Conservation (phyloP, 75 land plant species). For the Gnetum montanum region DNA sequence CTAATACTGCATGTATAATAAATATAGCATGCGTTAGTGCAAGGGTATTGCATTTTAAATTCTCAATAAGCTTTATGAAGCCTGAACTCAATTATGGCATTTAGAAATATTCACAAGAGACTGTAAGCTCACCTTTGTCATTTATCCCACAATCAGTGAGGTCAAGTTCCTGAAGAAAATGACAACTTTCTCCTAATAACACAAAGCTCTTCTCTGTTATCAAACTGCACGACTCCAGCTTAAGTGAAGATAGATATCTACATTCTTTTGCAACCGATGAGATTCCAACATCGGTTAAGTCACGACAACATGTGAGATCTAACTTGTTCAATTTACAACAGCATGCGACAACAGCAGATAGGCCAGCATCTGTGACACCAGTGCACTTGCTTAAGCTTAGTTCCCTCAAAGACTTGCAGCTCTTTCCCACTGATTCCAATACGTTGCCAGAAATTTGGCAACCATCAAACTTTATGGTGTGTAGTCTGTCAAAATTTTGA, state of each 20-base stretch:
- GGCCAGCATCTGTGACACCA: conserved; percentile 84
- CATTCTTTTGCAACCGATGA: conserved; percentile 53
- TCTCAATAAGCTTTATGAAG: background rate
- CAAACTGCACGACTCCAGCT: conserved; percentile 71
- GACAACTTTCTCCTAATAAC: conserved; percentile 57
- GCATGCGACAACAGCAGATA: conserved; percentile 39
- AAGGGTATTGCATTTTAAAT: too few species aligned
- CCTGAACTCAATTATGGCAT: background rate
- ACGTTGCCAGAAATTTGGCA: conserved; percentile 51
- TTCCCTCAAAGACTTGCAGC: conserved; percentile 49
- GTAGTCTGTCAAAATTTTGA: conserved; percentile 29
- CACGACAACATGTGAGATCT: conserved; percentile 92
- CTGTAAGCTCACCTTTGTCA: conserved; percentile 60
- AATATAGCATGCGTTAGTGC: too few species aligned
- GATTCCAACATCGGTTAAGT: conserved; percentile 53
- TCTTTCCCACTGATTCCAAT: conserved; percentile 51
- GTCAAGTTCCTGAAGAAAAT: conserved; percentile 71
- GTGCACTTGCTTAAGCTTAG: conserved; percentile 84
- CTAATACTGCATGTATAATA: conserved; percentile 46
- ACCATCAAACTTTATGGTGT: conserved; percentile 68
- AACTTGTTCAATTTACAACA: conserved; percentile 61
- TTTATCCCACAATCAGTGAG: conserved; percentile 75
- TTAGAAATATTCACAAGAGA: background rate
- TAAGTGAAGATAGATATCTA: conserved; percentile 52
- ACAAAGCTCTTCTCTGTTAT: conserved; percentile 53